These are phyloP conservation scores for Rosellinia necatrix DNA, from an alignment of 2,329 filamentous ascomycete genomes.

Conservation along the genomic window DNA sequence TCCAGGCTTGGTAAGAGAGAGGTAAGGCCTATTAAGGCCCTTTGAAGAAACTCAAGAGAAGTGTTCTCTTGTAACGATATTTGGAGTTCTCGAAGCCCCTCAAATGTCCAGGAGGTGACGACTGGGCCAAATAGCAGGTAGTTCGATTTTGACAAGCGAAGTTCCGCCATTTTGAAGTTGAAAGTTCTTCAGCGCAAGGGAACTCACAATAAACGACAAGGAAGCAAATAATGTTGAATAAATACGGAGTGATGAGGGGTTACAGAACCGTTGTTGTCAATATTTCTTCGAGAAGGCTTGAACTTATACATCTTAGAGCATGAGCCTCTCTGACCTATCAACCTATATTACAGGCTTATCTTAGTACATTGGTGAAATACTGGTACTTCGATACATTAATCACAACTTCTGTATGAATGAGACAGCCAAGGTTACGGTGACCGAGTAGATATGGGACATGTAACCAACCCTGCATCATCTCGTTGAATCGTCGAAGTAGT, in stretches of 20 bases:
- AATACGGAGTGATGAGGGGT: not conserved
- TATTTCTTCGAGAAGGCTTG: not conserved
- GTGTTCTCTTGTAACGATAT: not conserved
- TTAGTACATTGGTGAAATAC: not conserved
- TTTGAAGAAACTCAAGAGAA: not conserved
- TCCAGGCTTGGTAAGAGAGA: not conserved
- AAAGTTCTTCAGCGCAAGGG: not conserved
- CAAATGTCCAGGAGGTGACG: not conserved
- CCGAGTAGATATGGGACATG: not conserved
- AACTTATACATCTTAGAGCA: not conserved
- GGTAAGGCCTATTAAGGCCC: not conserved
- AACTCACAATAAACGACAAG: not conserved
- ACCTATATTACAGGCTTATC: no score
- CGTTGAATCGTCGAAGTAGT: not conserved
- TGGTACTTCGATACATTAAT: not conserved
- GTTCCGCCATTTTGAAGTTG: not conserved
- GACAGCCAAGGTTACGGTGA: constrained; percentile 6
- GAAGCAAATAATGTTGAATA: not conserved
- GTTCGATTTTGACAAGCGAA: not conserved
- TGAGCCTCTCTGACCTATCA: not conserved
- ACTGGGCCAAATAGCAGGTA: constrained; percentile 8
- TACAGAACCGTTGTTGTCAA: not conserved
- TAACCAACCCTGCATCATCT: not conserved
- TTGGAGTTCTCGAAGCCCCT: constrained; percentile 3
- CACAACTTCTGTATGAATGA: not conserved